These are phyloP conservation scores for Barnettozyma vustinii DNA, from an alignment of 805 yeast genomes.

Conservation along the genomic window DNA sequence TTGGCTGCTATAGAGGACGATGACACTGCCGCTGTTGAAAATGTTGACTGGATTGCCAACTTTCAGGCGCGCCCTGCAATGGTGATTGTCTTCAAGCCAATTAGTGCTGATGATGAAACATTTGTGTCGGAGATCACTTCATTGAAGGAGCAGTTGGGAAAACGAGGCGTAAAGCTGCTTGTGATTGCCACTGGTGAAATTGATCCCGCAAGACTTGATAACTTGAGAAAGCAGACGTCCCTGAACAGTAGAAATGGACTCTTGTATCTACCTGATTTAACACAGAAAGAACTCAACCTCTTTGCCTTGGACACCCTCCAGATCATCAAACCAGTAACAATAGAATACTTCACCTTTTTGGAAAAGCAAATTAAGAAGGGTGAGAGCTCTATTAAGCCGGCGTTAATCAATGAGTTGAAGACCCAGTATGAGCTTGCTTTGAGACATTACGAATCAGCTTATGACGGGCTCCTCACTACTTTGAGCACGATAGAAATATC, in stretches of 20 bases:
- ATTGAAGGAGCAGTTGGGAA: conserved; percentile 28
- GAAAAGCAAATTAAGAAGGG: conserved; percentile 37
- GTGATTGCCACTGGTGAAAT: conserved; percentile 19
- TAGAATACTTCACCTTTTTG: conserved; percentile 39
- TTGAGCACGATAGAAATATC: conserved; percentile 21
- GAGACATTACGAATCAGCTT: conserved; percentile 47
- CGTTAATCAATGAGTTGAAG: conserved; percentile 43
- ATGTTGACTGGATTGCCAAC: conserved; percentile 46
- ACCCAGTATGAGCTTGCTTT: conserved; percentile 43
- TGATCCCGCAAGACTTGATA: conserved; percentile 29
- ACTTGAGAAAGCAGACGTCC: conserved; percentile 37
- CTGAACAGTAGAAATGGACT: conserved; percentile 41
- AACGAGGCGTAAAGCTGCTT: conserved; percentile 29
- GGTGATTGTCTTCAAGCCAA: conserved; percentile 32
- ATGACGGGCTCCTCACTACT: conserved; percentile 42
- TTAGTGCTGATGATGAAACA: conserved; percentile 22
- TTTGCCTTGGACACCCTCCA: conserved; percentile 36
- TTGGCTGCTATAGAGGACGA: neutral
- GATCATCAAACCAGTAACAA: conserved; percentile 33
- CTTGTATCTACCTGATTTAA: conserved; percentile 32
- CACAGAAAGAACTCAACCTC: conserved; percentile 32
- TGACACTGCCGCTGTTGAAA: neutral
- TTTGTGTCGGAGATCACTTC: conserved; percentile 33
- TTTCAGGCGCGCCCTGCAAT: conserved; percentile 46
- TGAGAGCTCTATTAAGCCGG: conserved; percentile 40